These are phyloP conservation scores for Claviceps sp. DNA, from an alignment of 2,329 filamentous ascomycete species.

Conservation along the genomic window DNA sequence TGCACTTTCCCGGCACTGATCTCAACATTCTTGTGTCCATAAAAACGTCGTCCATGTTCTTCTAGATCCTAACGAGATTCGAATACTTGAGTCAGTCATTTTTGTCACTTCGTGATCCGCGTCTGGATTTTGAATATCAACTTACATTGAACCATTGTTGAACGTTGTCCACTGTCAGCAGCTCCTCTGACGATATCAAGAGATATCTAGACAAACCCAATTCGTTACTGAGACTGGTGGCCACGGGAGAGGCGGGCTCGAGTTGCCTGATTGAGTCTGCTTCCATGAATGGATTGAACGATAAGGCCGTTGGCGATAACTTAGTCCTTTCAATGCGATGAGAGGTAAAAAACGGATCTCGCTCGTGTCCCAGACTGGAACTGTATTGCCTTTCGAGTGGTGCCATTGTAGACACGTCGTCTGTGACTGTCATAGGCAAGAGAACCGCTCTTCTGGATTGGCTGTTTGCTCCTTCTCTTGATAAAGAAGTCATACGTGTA, in stretches of 20 bases:
- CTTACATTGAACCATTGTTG: constrained; percentile 32
- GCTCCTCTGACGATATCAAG: constrained; percentile 22
- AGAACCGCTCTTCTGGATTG: constrained; percentile 20
- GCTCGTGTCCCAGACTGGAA: constrained; percentile 19
- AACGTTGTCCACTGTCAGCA: constrained; percentile 24
- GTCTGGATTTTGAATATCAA: background rate
- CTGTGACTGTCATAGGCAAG: constrained; percentile 14
- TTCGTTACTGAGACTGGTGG: constrained; percentile 30
- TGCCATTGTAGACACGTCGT: constrained; percentile 10
- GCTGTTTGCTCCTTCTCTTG: constrained; percentile 40
- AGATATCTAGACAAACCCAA: constrained; percentile 32
- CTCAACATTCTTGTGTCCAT: constrained; percentile 25
- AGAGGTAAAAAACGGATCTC: constrained; percentile 41
- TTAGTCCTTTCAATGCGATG: constrained; percentile 23
- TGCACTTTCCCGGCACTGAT: constrained; percentile 30
- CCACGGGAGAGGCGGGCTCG: constrained; percentile 15
- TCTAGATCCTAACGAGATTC: constrained; percentile 23
- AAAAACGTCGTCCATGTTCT: constrained; percentile 17
- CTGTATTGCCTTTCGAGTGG: constrained; percentile 14
- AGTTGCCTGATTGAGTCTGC: constrained; percentile 8
- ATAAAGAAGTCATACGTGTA: constrained; percentile 49
- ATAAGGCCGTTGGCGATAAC: constrained; percentile 50
- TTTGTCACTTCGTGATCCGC: background rate
- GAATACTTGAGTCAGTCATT: background rate
- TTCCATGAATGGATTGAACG: constrained; percentile 38